Evolutionary conservation across 2,329 filamentous ascomycete genomes (phyloP), one percentile per base, ranked within the genome.

Genomic region (Trichoderma gracile): DNA sequence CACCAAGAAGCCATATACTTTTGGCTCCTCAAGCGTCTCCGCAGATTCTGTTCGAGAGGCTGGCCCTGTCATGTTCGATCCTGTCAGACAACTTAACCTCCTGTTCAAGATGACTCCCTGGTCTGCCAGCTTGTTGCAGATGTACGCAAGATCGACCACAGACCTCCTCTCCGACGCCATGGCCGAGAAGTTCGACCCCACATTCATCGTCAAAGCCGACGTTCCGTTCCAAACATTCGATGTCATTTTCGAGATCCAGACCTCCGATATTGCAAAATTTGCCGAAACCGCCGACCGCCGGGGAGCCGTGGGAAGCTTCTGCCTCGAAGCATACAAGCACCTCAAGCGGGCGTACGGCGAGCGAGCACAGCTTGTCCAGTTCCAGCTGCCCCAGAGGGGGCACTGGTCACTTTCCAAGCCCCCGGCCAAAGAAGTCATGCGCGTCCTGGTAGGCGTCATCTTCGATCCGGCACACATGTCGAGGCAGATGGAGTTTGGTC

Each of bases 41-140:
- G 45, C 66, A 3, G 82, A 80, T 65, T 68, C 72, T 27, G 72
- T 78, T 66, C 76, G 77, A 67, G 78, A 81, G 75, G 75, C 63
- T 23, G 78, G 81, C 0, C 93, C 95, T 1, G 82, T 93, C 33
- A 80, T 97, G 55, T 97, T 91, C 72, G 94, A 98, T 73, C 86
- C 87, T 0, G 80, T 81, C 25, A 84, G 90, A 67, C 85, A 87
- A 33, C 80, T 96, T 63, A 99, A 99, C 70, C 72, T 98, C 21
- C 79, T 96, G 6, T 97, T 89, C 79, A 97, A 97, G 76, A 96
- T 97, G 90, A 90, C 87, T 0, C 78, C 86, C 15, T 97, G 90
- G 89, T 95, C 93, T 9, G 96, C 93, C 69, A 79, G 79, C 25
- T 76, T 89, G 64, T 81, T 99, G 49, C 87, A 87, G 53, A 84